A percentile compares a stretch with the other conserved stretches of the same genome.
Conservation (phyloP, 345 rosid genomes). For the Barbarea vulgaris region DNA sequence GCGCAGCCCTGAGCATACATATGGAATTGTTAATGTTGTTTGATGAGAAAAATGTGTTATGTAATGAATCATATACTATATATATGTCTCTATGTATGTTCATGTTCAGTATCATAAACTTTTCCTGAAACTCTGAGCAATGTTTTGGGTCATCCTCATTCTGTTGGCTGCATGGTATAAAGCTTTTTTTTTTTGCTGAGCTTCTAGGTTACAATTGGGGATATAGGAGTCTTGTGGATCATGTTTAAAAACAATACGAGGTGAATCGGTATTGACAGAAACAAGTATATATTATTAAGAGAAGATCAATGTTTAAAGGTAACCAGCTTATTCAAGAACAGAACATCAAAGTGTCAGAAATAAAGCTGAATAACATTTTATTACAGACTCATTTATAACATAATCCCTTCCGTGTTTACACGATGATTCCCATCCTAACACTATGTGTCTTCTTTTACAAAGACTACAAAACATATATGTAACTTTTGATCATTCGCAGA, state of each 20-base stretch:
- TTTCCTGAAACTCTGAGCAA: constrained; percentile 15
- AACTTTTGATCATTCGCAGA: constrained; percentile 19
- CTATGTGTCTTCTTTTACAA: constrained; percentile 6
- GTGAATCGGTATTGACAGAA: neutral
- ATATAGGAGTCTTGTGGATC: neutral
- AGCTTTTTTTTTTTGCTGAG: constrained; percentile 6
- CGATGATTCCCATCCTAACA: neutral
- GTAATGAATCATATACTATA: constrained; percentile 22
- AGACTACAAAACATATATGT: constrained; percentile 23
- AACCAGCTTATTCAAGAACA: constrained; percentile 3
- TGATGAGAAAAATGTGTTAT: constrained; percentile 19
- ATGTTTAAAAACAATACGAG: too few species aligned
- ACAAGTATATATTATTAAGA: neutral
- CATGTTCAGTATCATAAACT: neutral
- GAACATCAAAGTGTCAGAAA: neutral
- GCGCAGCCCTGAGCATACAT: neutral
- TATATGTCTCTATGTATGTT: constrained; percentile 6
- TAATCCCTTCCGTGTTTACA: neutral
- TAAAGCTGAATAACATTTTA: neutral
- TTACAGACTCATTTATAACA: constrained; percentile 29
- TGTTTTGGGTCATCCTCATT: constrained; percentile 1
- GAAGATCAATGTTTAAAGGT: neutral
- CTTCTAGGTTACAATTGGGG: neutral
- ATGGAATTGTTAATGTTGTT: neutral
- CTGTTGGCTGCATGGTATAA: neutral